Evolutionary conservation across 83 land plant genomes (phyloP).

Genomic region (Picea abies): DNA sequence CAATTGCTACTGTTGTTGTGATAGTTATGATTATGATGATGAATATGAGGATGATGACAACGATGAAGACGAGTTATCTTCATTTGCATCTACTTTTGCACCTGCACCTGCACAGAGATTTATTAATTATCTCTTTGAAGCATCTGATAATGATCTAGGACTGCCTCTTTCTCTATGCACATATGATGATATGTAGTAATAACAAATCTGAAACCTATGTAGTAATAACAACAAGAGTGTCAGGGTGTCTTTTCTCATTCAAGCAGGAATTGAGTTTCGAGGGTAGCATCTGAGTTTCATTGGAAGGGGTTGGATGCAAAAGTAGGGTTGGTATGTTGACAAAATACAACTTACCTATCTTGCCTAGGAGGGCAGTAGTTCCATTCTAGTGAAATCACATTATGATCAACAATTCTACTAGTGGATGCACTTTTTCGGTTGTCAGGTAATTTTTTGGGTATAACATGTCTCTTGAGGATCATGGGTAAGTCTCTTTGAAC

Average conservation of each 20-base stretch:
- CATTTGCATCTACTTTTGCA: not conserved
- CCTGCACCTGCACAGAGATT: conserved; percentile 6
- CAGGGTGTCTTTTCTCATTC: not conserved
- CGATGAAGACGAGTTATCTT: not conserved
- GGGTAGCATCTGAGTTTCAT: not conserved
- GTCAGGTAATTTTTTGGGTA: not conserved
- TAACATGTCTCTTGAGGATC: not conserved
- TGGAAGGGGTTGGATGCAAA: too few species aligned
- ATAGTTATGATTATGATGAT: not conserved
- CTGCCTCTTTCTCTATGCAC: conserved; percentile 3
- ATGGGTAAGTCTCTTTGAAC: not conserved
- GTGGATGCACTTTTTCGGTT: not conserved
- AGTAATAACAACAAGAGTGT: not conserved
- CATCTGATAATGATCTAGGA: not conserved
- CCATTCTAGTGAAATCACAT: not conserved
- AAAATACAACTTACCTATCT: not conserved
- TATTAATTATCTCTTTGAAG: too few species aligned
- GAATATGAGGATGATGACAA: not conserved
- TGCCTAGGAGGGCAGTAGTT: not conserved
- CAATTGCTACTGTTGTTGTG: conserved; percentile 6
- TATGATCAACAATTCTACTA: not conserved
- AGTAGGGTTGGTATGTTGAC: too few species aligned
- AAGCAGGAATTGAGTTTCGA: not conserved
- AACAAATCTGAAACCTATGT: not conserved
- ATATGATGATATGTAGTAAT: not conserved